A percentile compares a stretch with the other conserved stretches of the same genome.
Evolutionary conservation across 2,329 filamentous ascomycete species (phyloP).

Genomic region (Cercospora sp.): DNA sequence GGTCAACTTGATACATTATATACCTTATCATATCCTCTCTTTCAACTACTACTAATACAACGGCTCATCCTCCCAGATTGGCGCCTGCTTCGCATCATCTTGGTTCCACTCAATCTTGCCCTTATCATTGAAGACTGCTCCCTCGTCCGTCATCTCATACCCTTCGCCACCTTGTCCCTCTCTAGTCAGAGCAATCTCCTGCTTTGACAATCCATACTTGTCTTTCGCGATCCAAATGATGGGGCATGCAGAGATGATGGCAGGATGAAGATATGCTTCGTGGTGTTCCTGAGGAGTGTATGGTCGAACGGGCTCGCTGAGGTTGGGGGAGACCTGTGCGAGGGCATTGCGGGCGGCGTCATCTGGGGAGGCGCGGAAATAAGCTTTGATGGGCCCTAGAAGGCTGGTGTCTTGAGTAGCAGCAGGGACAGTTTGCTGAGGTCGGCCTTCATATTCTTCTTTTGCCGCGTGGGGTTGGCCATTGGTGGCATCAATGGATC

Average conservation of each 20-base stretch:
- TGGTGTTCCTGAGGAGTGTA: constrained; percentile 38
- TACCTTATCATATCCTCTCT: background rate
- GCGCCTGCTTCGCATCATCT: constrained; percentile 41
- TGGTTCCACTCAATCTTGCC: constrained; percentile 47
- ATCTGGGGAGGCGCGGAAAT: constrained; percentile 25
- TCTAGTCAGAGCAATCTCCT: constrained; percentile 38
- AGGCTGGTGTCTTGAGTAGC: constrained; percentile 14
- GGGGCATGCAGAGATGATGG: constrained; percentile 43
- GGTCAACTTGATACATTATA: background rate
- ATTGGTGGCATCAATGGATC: constrained; percentile 12
- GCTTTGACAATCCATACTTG: constrained; percentile 44
- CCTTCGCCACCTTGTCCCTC: constrained; percentile 38
- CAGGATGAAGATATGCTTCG: constrained; percentile 49
- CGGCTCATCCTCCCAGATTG: constrained; percentile 43
- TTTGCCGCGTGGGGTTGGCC: background rate
- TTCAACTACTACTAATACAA: constrained; percentile 9
- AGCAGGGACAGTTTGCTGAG: constrained; percentile 3
- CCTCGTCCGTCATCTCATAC: constrained; percentile 44
- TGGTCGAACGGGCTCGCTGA: constrained; percentile 33
- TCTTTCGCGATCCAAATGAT: constrained; percentile 49
- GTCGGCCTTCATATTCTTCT: background rate
- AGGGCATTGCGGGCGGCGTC: constrained; percentile 33
- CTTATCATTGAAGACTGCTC: constrained; percentile 49
- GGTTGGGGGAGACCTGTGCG: constrained; percentile 37
- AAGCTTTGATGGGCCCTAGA: constrained; percentile 26